These are phyloP conservation scores for Phaffomyces antillensis DNA, from an alignment of 805 yeast genomes.

Conservation along the genomic window DNA sequence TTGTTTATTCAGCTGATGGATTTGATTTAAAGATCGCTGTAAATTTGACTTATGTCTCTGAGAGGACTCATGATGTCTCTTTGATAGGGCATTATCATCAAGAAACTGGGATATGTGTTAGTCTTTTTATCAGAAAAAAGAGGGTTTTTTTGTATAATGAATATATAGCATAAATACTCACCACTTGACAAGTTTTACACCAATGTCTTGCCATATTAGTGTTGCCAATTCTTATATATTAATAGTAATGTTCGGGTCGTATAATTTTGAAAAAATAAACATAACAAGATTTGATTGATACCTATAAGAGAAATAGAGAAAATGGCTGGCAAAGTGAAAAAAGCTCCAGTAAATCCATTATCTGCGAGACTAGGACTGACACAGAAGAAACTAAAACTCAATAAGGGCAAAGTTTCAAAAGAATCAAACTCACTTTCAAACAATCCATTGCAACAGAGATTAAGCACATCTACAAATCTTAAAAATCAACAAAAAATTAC, in stretches of 20 bases:
- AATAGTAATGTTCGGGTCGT: no score
- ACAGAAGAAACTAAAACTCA: background rate
- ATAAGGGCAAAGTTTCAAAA: background rate
- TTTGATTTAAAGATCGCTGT: background rate
- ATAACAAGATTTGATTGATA: no score
- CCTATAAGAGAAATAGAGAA: no score
- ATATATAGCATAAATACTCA: background rate
- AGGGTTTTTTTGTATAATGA: no score
- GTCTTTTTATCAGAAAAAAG: no score
- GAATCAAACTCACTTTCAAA: background rate
- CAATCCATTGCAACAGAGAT: no score
- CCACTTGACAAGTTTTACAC: slow-evolving; percentile 6
- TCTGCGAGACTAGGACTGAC: background rate
- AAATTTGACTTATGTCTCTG: slow-evolving; percentile 2
- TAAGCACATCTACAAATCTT: background rate
- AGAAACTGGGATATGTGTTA: background rate
- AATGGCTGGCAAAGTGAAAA: background rate
- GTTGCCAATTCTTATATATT: no score
- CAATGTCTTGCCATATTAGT: slow-evolving; percentile 4
- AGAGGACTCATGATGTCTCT: slow-evolving; percentile 3
- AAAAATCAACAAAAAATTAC: background rate
- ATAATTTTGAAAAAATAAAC: no score
- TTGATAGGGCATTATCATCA: slow-evolving; percentile 5
- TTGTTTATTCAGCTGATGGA: slow-evolving; percentile 4
- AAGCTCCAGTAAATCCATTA: background rate